Conservation (phyloP, 148 eudicot species). For the Vaccinium vitisidaea region DNA sequence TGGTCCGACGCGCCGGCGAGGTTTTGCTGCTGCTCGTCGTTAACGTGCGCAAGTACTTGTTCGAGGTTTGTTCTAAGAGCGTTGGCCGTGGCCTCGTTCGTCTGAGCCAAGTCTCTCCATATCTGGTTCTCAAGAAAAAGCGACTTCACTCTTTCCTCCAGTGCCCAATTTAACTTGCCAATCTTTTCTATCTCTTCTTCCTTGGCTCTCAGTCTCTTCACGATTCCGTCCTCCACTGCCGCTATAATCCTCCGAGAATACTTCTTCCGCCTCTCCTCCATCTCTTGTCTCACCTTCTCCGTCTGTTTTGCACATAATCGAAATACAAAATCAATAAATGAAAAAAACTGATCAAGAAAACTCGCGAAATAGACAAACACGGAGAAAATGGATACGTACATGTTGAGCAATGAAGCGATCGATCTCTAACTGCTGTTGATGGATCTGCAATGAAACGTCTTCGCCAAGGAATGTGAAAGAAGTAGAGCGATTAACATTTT, state of each 20-base stretch:
- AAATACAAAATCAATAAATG: background rate
- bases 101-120: constrained; percentile 80
- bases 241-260: constrained; percentile 39
- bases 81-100: constrained; percentile 79
- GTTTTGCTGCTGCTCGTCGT: constrained; percentile 16
- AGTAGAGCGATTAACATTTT: background rate
- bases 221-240: constrained; percentile 42
- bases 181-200: constrained; percentile 55
- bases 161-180: constrained; percentile 49
- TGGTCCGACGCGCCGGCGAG: background rate
- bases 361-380: background rate
- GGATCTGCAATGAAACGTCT: constrained; percentile 57
- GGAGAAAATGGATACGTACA: constrained; percentile 29
- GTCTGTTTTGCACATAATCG: constrained; percentile 31
- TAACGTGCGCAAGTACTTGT: constrained; percentile 48
- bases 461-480: constrained; percentile 53
- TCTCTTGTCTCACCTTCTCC: constrained; percentile 51
- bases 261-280: constrained; percentile 48
- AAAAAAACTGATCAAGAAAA: background rate
- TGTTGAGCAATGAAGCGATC: constrained; percentile 63
- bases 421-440: constrained; percentile 61
- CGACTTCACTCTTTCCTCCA: constrained; percentile 59
- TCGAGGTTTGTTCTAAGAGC: constrained; percentile 56
- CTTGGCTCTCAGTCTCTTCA: constrained; percentile 46
- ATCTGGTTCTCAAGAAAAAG: constrained; percentile 64